These are phyloP conservation scores for Blastocystis sp. DNA, from an alignment of 352 stramenopile species.

Conservation along the genomic window DNA sequence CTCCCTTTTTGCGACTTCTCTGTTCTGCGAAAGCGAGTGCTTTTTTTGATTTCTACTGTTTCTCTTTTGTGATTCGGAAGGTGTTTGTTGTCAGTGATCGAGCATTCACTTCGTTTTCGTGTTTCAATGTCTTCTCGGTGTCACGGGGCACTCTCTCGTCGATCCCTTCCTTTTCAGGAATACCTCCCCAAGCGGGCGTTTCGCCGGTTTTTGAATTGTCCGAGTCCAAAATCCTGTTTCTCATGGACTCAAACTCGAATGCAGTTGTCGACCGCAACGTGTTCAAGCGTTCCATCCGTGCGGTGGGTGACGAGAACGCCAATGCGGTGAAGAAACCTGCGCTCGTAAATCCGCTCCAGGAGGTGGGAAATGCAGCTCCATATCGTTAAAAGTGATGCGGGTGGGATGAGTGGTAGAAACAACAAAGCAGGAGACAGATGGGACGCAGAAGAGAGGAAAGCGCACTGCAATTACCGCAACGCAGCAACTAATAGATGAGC, in stretches of 20 bases:
- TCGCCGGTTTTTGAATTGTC: conserved; percentile 33
- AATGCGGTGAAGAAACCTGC: conserved; percentile 39
- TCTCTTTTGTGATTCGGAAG: background rate
- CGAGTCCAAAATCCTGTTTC: background rate
- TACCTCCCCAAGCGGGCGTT: conserved; percentile 8
- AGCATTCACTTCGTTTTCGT: no score
- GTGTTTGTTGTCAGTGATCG: background rate
- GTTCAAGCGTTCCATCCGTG: conserved; percentile 28
- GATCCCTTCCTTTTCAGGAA: no score
- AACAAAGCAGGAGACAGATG: background rate
- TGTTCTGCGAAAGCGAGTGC: background rate
- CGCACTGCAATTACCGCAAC: no score
- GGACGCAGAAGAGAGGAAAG: no score
- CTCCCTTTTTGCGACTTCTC: background rate
- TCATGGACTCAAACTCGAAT: background rate
- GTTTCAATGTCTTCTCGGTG: no score
- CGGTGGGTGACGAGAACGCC: background rate
- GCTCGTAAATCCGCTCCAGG: conserved; percentile 39
- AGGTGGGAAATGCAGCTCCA: background rate
- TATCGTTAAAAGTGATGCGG: background rate
- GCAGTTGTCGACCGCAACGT: background rate
- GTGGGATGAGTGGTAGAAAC: background rate
- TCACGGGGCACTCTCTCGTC: background rate
- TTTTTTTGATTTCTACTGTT: background rate
- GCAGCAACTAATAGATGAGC: conserved; percentile 46